These are phyloP conservation scores for Plasmodium berghei DNA, from an alignment of 169 alveolate genomes.

Conservation along the genomic window DNA sequence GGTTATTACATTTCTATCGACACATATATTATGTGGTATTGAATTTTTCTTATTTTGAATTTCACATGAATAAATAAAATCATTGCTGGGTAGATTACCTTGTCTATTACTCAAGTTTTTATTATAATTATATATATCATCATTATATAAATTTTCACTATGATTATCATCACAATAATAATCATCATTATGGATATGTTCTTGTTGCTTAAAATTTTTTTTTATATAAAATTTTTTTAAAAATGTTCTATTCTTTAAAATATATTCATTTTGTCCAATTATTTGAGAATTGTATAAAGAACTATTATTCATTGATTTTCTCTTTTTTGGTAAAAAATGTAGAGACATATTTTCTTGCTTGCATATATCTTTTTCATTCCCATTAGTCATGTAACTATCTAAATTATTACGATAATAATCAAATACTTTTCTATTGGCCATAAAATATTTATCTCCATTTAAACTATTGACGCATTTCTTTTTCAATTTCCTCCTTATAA, in stretches of 20 bases:
- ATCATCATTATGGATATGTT: no score
- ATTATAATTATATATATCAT: not conserved
- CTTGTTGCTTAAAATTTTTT: constrained; percentile 2
- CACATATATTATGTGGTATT: not conserved
- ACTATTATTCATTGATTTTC: not conserved
- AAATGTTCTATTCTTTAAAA: constrained; percentile 18
- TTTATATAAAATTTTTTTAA: constrained; percentile 30
- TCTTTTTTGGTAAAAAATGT: not conserved
- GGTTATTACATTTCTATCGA: not conserved
- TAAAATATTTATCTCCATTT: constrained; percentile 19
- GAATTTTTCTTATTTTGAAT: not conserved
- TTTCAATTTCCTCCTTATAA: constrained; percentile 13
- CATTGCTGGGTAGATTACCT: no score
- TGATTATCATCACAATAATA: not conserved
- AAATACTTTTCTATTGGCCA: constrained; percentile 6
- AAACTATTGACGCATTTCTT: constrained; percentile 3
- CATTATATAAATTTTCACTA: not conserved
- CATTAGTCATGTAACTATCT: constrained; percentile 11
- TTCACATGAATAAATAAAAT: no score
- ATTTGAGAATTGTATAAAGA: constrained; percentile 6
- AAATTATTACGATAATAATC: not conserved
- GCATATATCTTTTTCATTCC: constrained; percentile 2
- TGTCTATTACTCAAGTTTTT: no score
- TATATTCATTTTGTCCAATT: constrained; percentile 14
- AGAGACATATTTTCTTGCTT: not conserved